A percentile compares a stretch with the other conserved stretches of the same genome.
Evolutionary conservation across 2,329 filamentous ascomycete species (phyloP).

Genomic region (Penicillium sp.): DNA sequence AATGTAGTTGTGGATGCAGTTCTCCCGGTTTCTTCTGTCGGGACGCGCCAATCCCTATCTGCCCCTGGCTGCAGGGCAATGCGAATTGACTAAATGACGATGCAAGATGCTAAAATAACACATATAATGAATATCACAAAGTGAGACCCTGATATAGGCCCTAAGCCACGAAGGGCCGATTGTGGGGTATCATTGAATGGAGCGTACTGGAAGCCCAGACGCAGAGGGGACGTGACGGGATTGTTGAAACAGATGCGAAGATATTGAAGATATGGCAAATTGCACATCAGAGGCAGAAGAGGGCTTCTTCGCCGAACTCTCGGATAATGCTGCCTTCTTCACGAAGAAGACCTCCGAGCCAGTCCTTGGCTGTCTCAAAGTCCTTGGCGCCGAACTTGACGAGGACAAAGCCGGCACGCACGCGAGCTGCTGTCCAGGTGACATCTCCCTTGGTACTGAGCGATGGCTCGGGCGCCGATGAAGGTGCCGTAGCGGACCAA

Average conservation of each 20-base stretch:
- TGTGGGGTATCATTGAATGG: conserved; percentile 22
- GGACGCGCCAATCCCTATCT: conserved; percentile 2
- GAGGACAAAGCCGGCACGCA: conserved; percentile 76
- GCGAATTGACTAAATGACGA: conserved; percentile 10
- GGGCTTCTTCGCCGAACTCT: conserved; percentile 77
- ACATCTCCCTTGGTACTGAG: conserved; percentile 56
- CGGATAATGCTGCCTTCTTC: conserved; percentile 72
- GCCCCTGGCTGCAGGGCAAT: conserved; percentile 2
- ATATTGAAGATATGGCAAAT: background rate
- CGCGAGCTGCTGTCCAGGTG: conserved; percentile 79
- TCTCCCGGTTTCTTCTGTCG: conserved; percentile 1
- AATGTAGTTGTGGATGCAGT: conserved; percentile 13
- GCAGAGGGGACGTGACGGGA: background rate
- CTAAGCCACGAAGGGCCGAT: background rate
- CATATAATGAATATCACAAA: conserved; percentile 11
- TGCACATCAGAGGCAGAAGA: conserved; percentile 67
- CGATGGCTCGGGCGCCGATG: conserved; percentile 27
- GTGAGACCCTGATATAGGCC: conserved; percentile 5
- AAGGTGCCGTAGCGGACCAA: conserved; percentile 55
- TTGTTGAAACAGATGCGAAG: background rate
- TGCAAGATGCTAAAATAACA: conserved; percentile 9
- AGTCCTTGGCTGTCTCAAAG: conserved; percentile 78
- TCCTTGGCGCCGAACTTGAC: conserved; percentile 87
- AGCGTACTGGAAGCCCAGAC: background rate
- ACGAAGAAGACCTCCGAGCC: conserved; percentile 75